These are phyloP conservation scores for Arthromyces matolae DNA, from an alignment of 768 basidiomycete genomes.

Conservation along the genomic window DNA sequence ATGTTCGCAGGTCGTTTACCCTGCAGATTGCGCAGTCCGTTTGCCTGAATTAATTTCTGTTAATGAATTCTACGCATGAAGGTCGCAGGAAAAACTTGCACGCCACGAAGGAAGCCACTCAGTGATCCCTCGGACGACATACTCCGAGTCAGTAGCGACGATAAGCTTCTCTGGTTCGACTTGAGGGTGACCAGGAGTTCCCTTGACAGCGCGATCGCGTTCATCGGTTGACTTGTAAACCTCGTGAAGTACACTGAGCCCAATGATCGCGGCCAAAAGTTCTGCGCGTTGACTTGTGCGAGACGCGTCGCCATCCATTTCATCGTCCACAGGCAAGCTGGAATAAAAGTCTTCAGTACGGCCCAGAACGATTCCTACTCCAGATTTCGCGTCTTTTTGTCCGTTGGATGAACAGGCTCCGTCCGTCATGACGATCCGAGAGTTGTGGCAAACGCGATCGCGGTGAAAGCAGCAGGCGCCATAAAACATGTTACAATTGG, in stretches of 20 bases:
- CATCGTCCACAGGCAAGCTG: slow-evolving; percentile 12
- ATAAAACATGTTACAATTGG: neutral
- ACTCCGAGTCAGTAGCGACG: slow-evolving; percentile 3
- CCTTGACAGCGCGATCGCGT: neutral
- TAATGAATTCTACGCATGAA: too few relatives aligned
- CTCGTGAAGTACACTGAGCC: neutral
- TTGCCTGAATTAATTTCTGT: neutral
- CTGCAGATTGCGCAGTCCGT: slow-evolving; percentile 1
- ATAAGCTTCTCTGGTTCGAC: neutral
- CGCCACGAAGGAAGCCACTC: neutral
- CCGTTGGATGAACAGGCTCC: slow-evolving; percentile 28
- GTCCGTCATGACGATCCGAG: slow-evolving; percentile 24
- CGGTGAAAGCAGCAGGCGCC: neutral
- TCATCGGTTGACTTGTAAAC: too few relatives aligned
- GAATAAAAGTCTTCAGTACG: neutral
- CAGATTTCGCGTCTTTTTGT: slow-evolving; percentile 16
- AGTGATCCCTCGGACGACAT: slow-evolving; percentile 1
- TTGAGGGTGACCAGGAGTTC: neutral
- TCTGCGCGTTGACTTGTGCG: slow-evolving; percentile 16
- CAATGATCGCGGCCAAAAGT: slow-evolving; percentile 14
- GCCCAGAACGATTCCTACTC: slow-evolving; percentile 22
- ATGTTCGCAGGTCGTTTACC: slow-evolving; percentile 4
- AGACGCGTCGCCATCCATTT: slow-evolving; percentile 5
- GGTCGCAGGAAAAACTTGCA: neutral
- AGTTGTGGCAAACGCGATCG: slow-evolving; percentile 19